Base-by-base conservation (phyloP, 345 rosid species). In the Triadica sebifera region DNA sequence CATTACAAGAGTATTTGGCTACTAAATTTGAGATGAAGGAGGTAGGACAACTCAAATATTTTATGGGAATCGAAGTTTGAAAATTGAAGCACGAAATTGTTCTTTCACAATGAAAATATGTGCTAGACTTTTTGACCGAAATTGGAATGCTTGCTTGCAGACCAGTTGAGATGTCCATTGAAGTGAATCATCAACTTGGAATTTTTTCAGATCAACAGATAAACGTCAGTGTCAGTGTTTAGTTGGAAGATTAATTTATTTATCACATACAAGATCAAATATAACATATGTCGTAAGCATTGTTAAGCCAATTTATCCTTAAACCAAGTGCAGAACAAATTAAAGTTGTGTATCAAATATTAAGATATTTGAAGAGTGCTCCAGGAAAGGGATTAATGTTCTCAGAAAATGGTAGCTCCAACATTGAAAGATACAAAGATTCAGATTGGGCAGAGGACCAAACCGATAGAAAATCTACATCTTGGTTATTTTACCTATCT, bases 31-130 rank as follows among this genome's bases (percentile, higher is more conserved):
- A 43, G 9, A 43, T 43, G 46, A 43, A 43, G 5, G 46, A 41
- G 8, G 2, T 43, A 43, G 46, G 46, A 43, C 9, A 5, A 43
- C 46, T 43, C 8, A 43, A 43, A 43, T 43, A 43, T 8, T 43
- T 43, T 8, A 0, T 43, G 4, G 46, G 29, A 1, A 66, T 66
- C 2, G 38, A 58, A 24, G 62, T 58, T 0, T 6, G 2, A 15
- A 62, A 46, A 17, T 37, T 12, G 13, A 6, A 62, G 0, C 10
- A 22, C 4, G 47, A 12, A 12, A 39, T 71, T 20, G 43, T 46
- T 22, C 5, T 58, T 1, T 43, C 39, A 41, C 55, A 71, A 17
- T 4, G 51, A 12, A 59, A 71, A 56, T 71, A 43, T 71, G 74
- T 13, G 4, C 12, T 71, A 11, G 22, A 71, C 15, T 5, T 71